Conservation (phyloP, 495 filamentous ascomycete species). For the Podospora appendiculata region DNA sequence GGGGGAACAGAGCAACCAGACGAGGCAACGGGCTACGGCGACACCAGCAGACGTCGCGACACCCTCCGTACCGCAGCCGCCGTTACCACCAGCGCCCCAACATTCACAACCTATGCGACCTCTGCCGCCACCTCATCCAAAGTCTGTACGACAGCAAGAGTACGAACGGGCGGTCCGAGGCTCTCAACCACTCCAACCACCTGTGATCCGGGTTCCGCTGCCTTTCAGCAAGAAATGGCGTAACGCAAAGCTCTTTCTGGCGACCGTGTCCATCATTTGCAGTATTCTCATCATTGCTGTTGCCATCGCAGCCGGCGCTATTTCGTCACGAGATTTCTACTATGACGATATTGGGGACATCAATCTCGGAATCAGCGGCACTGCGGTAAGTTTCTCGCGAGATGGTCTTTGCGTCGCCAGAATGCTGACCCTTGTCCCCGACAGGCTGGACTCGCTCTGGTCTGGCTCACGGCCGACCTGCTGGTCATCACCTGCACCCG, state of each 20-base stretch:
- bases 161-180: neutral
- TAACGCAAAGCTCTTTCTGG: slow-evolving; percentile 23
- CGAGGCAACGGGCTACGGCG: neutral
- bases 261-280: slow-evolving; percentile 13
- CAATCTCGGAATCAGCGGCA: neutral
- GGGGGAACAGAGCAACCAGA: neutral
- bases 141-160: neutral
- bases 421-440: neutral
- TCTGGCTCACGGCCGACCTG: slow-evolving; percentile 30
- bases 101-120: neutral
- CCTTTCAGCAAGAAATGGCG: slow-evolving; percentile 17
- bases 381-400: neutral
- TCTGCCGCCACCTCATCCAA: slow-evolving; percentile 1
- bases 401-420: no score
- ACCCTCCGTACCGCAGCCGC: neutral
- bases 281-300: slow-evolving; percentile 7
- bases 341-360: neutral
- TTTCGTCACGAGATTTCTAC: neutral
- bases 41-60: neutral
- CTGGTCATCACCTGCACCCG: slow-evolving; percentile 18
- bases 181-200: neutral
- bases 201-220: neutral
- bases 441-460: slow-evolving; percentile 23
- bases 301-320: neutral
- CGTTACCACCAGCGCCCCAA: neutral